These are phyloP conservation scores for Boletus vermiculosoides DNA, from an alignment of 768 basidiomycete species.

Conservation along the genomic window DNA sequence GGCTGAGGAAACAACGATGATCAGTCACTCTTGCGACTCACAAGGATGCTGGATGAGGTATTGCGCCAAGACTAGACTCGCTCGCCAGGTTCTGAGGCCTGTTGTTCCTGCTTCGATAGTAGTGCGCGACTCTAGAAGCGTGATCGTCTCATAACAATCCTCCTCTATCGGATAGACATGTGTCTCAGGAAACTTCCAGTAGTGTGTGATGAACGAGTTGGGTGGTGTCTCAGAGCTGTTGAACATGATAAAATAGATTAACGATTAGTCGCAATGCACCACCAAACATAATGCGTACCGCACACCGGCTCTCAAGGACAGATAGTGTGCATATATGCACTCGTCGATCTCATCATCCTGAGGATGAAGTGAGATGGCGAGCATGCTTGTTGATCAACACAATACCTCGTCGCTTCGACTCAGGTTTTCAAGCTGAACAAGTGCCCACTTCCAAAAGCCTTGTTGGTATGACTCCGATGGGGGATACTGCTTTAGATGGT, in stretches of 20 bases:
- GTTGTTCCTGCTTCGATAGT: conserved; percentile 77
- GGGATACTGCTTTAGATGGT: conserved; percentile 56
- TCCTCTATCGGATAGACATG: neutral
- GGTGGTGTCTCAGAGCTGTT: conserved; percentile 29
- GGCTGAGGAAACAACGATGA: neutral
- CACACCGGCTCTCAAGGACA: conserved; percentile 44
- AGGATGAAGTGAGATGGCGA: conserved; percentile 8
- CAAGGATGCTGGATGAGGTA: conserved; percentile 59
- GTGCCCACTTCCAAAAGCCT: conserved; percentile 73
- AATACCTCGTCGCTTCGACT: conserved; percentile 46
- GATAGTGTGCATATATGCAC: conserved; percentile 61
- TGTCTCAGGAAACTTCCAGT: conserved; percentile 43
- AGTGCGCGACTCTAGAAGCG: conserved; percentile 71
- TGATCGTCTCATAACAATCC: conserved; percentile 41
- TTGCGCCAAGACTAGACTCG: conserved; percentile 63
- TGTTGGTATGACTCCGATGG: conserved; percentile 63
- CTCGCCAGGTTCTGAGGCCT: conserved; percentile 76
- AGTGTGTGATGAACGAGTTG: conserved; percentile 63
- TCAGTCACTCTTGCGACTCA: conserved; percentile 27
- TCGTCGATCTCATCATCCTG: conserved; percentile 64
- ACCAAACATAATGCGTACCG: conserved; percentile 10
- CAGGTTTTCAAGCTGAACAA: conserved; percentile 51
- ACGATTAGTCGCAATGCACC: neutral
- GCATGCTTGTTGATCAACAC: neutral
- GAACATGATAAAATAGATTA: neutral